Base-by-base conservation (phyloP, 2,329 filamentous ascomycete genomes). In the Fusarium miscanthi region DNA sequence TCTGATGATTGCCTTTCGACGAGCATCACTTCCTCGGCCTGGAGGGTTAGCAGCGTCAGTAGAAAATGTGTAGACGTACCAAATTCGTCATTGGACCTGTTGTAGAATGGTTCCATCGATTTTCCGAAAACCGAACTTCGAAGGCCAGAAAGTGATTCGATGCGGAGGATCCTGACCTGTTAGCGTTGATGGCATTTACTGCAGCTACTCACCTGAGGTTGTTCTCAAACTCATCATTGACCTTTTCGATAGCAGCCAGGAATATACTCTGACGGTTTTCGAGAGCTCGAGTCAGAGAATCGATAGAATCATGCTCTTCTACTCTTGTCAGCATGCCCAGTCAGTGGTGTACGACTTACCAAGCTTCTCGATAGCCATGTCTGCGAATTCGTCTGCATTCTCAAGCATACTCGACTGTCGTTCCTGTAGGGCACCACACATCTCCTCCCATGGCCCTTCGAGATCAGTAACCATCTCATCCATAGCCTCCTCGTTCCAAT, bases 401-500 rank as follows among this genome's bases (percentile, higher is more conserved):
- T 54, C 35, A 8, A 56, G 7, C 8, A 74, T 27, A 4, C 25
- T 51, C 6, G 31, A 13, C 17, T 70, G 58, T 1, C 72, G 46
- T 3, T 56, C 40, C 8, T 63, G 31, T 12, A 73, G 1, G 0
- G 40, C 41, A 2, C 16, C 16, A 3, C 56, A 30, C 8, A 83
- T 70, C 0, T 54, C 43, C 21, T 51, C 8, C 84, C 84, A 87
- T 9, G 76, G 76, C 1, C 42, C 37, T 2, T 51, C 59, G 35
- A 85, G 53, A 37, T 84, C 80, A 2, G 37, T 19, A 1, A 72
- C 76, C 83, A 86, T 84, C 3, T 41, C 41, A 3, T 60, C 35
- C 6, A 85, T 84, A 1, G 81, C 81, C 72, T 86, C 84, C 53
- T 82, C 75, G 56, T 87, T 87, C 85, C 85, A 87, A 61, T 82